phyloP scores from a whole-genome alignment of 164 flowering plant genomes.

The Dillenia suffruticosa region DNA sequence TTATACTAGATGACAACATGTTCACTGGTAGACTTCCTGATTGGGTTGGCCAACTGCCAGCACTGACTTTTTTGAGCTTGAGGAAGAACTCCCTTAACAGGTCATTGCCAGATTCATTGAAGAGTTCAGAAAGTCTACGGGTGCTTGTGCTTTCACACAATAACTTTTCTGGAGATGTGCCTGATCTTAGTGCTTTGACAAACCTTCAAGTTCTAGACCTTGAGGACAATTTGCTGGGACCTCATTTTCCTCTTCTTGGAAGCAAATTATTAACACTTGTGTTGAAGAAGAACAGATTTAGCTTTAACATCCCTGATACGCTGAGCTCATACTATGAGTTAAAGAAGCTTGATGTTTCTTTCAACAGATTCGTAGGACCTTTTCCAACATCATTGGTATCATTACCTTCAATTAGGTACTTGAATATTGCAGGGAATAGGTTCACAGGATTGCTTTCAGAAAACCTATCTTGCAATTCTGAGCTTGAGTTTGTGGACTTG shows the following conservation, averaged over 20 bases:
- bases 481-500: slow-evolving; percentile 59
- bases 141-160: slow-evolving; percentile 70
- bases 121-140: slow-evolving; percentile 55
- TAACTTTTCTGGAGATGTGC: slow-evolving; percentile 66
- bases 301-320: slow-evolving; percentile 57
- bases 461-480: slow-evolving; percentile 55
- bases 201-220: slow-evolving; percentile 87
- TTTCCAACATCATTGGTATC: slow-evolving; percentile 58
- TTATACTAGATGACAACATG: slow-evolving; percentile 74
- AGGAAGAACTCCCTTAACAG: slow-evolving; percentile 67
- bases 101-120: slow-evolving; percentile 53
- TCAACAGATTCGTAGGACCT: slow-evolving; percentile 79
- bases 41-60: slow-evolving; percentile 46
- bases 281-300: slow-evolving; percentile 72
- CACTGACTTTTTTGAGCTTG: slow-evolving; percentile 68
- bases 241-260: slow-evolving; percentile 65
- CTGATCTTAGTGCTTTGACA: slow-evolving; percentile 71
- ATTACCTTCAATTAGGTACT: slow-evolving; percentile 61
- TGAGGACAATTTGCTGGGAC: slow-evolving; percentile 68
- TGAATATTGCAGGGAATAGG: slow-evolving; percentile 61
- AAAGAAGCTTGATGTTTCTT: slow-evolving; percentile 63
- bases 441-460: slow-evolving; percentile 76
- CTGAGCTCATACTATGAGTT: slow-evolving; percentile 68
- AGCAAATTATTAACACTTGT: slow-evolving; percentile 53
- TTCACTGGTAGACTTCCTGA: slow-evolving; percentile 61